Percentiles rank a stretch among this genome's conserved stretches.
Conservation (phyloP, 192 early-diverging fungal species). For the Chytriomyces sp. region DNA sequence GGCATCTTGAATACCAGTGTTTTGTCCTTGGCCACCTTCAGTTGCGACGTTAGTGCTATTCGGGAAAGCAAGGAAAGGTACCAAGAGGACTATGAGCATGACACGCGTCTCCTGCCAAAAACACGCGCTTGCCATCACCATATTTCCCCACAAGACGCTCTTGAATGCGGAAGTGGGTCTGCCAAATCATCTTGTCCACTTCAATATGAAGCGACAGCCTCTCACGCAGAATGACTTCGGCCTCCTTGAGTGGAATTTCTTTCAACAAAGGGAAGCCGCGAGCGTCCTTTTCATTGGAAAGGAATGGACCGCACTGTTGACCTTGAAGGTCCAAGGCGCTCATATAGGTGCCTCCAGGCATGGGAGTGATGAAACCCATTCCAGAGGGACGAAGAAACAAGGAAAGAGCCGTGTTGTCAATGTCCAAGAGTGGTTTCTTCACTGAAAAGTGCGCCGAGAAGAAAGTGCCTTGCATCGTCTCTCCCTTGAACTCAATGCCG, state of each 20-base stretch:
- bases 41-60: background rate
- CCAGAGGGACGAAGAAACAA: background rate
- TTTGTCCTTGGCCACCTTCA: constrained; percentile 24
- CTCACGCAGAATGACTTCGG: background rate
- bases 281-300: background rate
- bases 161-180: constrained; percentile 9
- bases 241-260: constrained; percentile 3
- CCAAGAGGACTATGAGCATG: constrained; percentile 5
- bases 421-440: background rate
- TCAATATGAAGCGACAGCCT: background rate
- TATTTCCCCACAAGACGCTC: background rate
- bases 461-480: background rate
- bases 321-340: constrained; percentile 10
- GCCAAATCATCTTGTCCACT: constrained; percentile 19
- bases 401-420: background rate
- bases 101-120: constrained; percentile 14
- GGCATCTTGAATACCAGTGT: constrained; percentile 27
- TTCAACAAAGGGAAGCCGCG: background rate
- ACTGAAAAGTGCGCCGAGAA: constrained; percentile 2
- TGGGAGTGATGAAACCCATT: constrained; percentile 27
- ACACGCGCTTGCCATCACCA: constrained; percentile 7
- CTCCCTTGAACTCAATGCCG: background rate
- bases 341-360: constrained; percentile 8
- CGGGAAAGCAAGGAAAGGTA: background rate
- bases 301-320: background rate